A percentile compares a stretch with the other conserved stretches of the same genome.
Evolutionary conservation across 768 basidiomycete species (phyloP).

Genomic region (Pholiota molesta): DNA sequence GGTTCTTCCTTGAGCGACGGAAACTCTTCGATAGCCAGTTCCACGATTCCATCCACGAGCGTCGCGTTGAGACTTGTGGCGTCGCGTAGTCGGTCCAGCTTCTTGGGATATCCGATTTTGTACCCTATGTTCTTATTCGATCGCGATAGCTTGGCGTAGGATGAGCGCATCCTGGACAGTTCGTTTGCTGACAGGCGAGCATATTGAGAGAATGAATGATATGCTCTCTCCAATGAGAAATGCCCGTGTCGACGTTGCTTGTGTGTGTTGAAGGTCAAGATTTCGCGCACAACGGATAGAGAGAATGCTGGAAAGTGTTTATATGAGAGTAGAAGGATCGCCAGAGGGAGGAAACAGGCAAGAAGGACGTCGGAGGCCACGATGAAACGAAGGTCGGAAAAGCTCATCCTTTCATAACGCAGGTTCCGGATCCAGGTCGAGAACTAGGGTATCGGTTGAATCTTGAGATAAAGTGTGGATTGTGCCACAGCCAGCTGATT

Average conservation of each 20-base stretch:
- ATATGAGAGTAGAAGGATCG: constrained; percentile 34
- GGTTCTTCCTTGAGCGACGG: constrained; percentile 20
- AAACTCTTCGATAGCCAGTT: constrained; percentile 28
- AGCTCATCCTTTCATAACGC: constrained; percentile 14
- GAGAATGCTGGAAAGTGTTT: constrained; percentile 27
- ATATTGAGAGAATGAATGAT: constrained; percentile 48
- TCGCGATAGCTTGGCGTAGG: constrained; percentile 47
- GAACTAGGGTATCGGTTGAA: too few species aligned
- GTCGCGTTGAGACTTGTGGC: constrained; percentile 42
- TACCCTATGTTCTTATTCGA: constrained; percentile 51
- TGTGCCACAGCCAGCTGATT: too few species aligned
- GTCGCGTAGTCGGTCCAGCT: constrained; percentile 47
- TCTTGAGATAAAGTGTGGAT: too few species aligned
- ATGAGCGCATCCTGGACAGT: constrained; percentile 39
- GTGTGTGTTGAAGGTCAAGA: constrained; percentile 27
- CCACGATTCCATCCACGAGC: constrained; percentile 43
- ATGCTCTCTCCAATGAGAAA: constrained; percentile 50
- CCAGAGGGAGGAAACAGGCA: constrained; percentile 41
- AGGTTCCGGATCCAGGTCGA: too few species aligned
- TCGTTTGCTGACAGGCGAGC: constrained; percentile 43
- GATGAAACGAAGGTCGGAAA: constrained; percentile 21
- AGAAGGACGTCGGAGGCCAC: constrained; percentile 39
- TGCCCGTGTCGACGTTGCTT: constrained; percentile 26
- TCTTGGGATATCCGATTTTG: constrained; percentile 55
- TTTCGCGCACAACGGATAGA: constrained; percentile 29